Conservation (phyloP, 2,329 filamentous ascomycete species). For the Sphaerulina musiva region DNA sequence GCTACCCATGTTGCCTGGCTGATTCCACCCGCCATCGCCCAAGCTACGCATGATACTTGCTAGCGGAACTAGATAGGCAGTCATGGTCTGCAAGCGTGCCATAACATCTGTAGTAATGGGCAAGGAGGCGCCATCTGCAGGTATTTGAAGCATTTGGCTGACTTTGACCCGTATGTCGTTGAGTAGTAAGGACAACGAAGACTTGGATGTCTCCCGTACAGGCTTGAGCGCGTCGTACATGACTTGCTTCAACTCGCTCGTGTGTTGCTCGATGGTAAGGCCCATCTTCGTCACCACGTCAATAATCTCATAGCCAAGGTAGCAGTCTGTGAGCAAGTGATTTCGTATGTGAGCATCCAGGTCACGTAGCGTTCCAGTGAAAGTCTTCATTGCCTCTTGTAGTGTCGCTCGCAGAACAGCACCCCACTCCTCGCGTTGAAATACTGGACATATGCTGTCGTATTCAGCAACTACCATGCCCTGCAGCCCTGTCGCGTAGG, state of each 20-base stretch:
- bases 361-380: conserved; percentile 78
- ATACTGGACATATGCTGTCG: conserved; percentile 82
- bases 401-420: conserved; percentile 72
- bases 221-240: conserved; percentile 83
- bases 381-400: conserved; percentile 68
- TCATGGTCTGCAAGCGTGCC: conserved; percentile 78
- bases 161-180: conserved; percentile 74
- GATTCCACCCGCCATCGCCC: conserved; percentile 82
- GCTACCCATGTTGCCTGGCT: conserved; percentile 47
- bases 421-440: conserved; percentile 77
- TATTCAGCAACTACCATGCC: conserved; percentile 83
- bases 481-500: conserved; percentile 81
- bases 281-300: conserved; percentile 80
- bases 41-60: conserved; percentile 86
- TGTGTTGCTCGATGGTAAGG: conserved; percentile 70
- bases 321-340: conserved; percentile 86
- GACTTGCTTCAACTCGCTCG: conserved; percentile 75
- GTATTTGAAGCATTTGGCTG: conserved; percentile 58
- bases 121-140: conserved; percentile 69
- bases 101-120: conserved; percentile 78
- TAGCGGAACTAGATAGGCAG: conserved; percentile 76
- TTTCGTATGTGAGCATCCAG: conserved; percentile 83
- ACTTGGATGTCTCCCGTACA: conserved; percentile 83
- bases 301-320: conserved; percentile 88
- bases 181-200: conserved; percentile 72